A percentile compares a stretch with the other conserved stretches of the same genome.
phyloP scores from a whole-genome alignment of 169 alveolate genomes.

The Neospora caninum region DNA sequence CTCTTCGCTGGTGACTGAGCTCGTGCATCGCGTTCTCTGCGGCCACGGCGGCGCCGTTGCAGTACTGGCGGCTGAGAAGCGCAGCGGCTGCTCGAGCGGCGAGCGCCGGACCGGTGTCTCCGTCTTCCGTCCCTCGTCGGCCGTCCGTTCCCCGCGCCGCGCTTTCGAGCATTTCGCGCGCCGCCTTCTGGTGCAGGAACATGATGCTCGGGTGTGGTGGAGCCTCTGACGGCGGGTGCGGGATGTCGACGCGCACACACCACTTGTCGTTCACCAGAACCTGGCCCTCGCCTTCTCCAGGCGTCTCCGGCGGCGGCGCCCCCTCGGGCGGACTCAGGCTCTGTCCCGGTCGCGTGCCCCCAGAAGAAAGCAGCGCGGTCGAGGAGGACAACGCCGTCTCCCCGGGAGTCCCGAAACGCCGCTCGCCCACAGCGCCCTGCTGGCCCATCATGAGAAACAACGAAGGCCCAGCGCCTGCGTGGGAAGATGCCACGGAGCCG shows the following conservation, averaged over 20 bases:
- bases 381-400: background rate
- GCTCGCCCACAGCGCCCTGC: background rate
- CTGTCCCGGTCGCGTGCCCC: background rate
- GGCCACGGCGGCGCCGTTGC: background rate
- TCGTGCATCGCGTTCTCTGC: background rate
- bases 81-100: conserved; percentile 21
- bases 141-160: background rate
- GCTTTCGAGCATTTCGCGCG: background rate
- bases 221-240: conserved; percentile 43
- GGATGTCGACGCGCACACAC: conserved; percentile 39
- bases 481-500: background rate
- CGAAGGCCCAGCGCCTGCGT: background rate
- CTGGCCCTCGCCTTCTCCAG: background rate
- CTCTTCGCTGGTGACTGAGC: background rate
- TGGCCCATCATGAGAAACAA: background rate
- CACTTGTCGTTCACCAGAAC: conserved; percentile 47
- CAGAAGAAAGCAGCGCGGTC: background rate
- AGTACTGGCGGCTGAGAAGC: conserved; percentile 15
- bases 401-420: background rate
- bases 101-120: background rate
- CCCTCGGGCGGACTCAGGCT: background rate
- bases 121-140: background rate
- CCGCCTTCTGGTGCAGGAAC: conserved; percentile 13
- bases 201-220: conserved; percentile 9
- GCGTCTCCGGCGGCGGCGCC: background rate